Conservation (phyloP, 148 eudicot genomes). For the Chenopodium album region DNA sequence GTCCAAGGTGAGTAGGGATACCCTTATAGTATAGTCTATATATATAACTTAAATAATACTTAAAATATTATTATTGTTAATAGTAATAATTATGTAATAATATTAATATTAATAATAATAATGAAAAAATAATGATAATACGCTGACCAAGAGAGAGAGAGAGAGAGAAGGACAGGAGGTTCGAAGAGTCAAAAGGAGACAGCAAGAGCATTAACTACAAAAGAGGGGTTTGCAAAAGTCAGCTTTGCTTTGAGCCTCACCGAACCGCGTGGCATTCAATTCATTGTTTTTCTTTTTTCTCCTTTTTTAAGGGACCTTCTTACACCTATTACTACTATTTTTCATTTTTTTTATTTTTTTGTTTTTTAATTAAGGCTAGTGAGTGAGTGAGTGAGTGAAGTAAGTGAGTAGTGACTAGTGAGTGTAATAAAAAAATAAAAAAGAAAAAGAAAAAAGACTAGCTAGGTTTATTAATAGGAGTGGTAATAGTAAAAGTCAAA, state of each 20-base stretch:
- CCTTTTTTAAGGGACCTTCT: neutral
- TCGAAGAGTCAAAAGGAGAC: conserved; percentile 40
- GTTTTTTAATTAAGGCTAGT: neutral
- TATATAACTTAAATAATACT: neutral
- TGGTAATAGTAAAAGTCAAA: too few species aligned
- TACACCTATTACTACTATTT: neutral
- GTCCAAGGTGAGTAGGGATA: conserved; percentile 20
- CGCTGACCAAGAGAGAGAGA: conserved; percentile 22
- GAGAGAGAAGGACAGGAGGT: conserved; percentile 6
- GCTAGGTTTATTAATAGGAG: too few species aligned
- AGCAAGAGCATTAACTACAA: conserved; percentile 36
- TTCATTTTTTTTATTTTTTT: too few species aligned
- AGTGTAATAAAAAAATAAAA: too few species aligned
- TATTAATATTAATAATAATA: neutral
- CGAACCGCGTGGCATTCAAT: conserved; percentile 52
- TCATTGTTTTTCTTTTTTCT: conserved; percentile 9
- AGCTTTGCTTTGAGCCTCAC: conserved; percentile 34
- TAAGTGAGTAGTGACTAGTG: too few species aligned
- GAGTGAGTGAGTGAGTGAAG: too few species aligned
- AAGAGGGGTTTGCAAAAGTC: conserved; percentile 33
- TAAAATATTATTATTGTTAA: neutral
- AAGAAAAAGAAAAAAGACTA: too few species aligned
- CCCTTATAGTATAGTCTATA: conserved; percentile 19
- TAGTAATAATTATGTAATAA: neutral
- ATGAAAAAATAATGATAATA: conserved; percentile 12